Evolutionary conservation across 495 filamentous ascomycete species (phyloP), one percentile per base, ranked within the genome.

Genomic region (Oidiodendron maius): DNA sequence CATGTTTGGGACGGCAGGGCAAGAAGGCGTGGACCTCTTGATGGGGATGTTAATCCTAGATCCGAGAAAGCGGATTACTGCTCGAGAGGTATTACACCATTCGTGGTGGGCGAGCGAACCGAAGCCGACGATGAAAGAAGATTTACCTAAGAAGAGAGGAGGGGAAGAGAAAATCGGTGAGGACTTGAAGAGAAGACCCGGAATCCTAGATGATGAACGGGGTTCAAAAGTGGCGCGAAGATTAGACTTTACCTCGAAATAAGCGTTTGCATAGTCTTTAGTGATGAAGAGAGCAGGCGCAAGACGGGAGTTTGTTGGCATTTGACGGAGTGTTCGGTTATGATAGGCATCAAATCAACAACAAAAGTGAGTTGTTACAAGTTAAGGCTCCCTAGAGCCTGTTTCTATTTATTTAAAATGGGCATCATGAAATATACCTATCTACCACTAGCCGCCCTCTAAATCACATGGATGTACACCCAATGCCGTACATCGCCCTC

Each of bases 401-500:
- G n/a, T n/a, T n/a, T n/a, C n/a, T n/a, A n/a, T 34, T 34, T 34
- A 34, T 34, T 34, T 34, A 8, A 34, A 9, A 9, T n/a, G 9
- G 8, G 28, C 28, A 9, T 9, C 28, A 34, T 34, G 28, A 34
- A 34, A 34, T 34, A 8, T 9, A 8, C 28, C 9, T n/a, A 8
- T 34, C 9, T 9, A 9, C 28, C 28, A 9, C 28, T 34, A 37
- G n/a, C 35, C n/a, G n/a, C n/a, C n/a, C n/a, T n/a, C n/a, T n/a
- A n/a, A n/a, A 5, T 40, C 24, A 96, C 90, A 97, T 96, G 40
- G 91, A 62, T 34, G 56, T 64, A 61, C 93, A 98, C 39, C 95
- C 94, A 68, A 93, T 75, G 39, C 94, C 94, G 73, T 96, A 97
- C 94, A 97, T 95, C 18, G 89, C 91, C 67, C 86, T 83, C 74